Evolutionary conservation across 1,284 basidiomycete species (phyloP).

Genomic region (Cutaneotrichosporon daszewskae): DNA sequence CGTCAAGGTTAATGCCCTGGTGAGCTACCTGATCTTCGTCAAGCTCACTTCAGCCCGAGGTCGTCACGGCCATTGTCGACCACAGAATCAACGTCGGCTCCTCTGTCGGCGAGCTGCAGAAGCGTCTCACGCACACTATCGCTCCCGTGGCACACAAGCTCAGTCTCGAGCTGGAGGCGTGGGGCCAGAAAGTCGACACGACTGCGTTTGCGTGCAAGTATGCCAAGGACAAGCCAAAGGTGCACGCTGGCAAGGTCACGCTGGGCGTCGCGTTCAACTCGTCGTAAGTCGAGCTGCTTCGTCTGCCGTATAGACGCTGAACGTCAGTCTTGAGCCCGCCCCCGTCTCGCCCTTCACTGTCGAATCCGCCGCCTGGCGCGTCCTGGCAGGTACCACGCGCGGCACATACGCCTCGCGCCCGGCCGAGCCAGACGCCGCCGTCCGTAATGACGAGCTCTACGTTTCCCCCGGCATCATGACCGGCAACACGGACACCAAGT

Average conservation of each 20-base stretch:
- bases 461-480: conserved; percentile 35
- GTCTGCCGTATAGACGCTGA: conserved; percentile 7
- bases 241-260: conserved; percentile 31
- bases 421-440: conserved; percentile 13
- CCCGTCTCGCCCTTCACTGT: conserved; percentile 40
- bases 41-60: conserved; percentile 27
- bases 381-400: conserved; percentile 35
- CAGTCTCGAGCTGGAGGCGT: conserved; percentile 36
- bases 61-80: conserved; percentile 37
- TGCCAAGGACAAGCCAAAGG: conserved; percentile 15
- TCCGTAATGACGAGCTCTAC: conserved; percentile 26
- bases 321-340: conserved; percentile 40
- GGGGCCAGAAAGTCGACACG: conserved; percentile 31
- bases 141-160: conserved; percentile 30
- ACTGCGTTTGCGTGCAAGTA: conserved; percentile 29
- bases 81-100: conserved; percentile 40
- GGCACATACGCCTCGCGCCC: conserved; percentile 30
- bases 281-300: too few species aligned
- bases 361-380: conserved; percentile 33
- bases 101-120: conserved; percentile 30
- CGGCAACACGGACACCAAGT: conserved; percentile 44
- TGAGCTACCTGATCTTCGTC: too few species aligned
- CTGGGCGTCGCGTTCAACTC: conserved; percentile 28
- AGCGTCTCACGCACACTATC: conserved; percentile 28
- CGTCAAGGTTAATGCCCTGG: conserved; percentile 42